A percentile compares a stretch with the other conserved stretches of the same genome.
These are phyloP conservation scores for Gastrolobium bilobum DNA, from an alignment of 306 rosid genomes.

Conservation along the genomic window DNA sequence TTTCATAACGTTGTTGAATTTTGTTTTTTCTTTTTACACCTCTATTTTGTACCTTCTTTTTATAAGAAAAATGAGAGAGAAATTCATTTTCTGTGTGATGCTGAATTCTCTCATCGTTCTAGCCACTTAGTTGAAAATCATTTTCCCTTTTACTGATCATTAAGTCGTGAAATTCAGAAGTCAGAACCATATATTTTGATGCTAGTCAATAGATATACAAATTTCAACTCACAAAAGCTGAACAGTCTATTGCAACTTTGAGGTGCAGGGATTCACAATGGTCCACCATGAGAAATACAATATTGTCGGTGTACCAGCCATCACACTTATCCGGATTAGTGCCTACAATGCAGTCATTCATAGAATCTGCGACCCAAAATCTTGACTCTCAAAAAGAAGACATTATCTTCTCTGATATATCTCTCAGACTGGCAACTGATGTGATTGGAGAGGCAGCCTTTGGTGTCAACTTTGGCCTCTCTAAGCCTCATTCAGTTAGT, in stretches of 20 bases:
- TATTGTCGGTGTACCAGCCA: slow-evolving; percentile 83
- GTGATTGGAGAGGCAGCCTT: slow-evolving; percentile 90
- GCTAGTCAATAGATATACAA: background rate
- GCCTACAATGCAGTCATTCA: slow-evolving; percentile 85
- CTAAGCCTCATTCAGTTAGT: slow-evolving; percentile 57
- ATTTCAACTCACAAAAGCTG: slow-evolving; percentile 13
- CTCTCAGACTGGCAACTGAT: slow-evolving; percentile 84
- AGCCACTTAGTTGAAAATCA: slow-evolving; percentile 38
- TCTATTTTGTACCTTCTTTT: no score
- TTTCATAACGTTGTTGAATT: no score
- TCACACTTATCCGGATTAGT: slow-evolving; percentile 76
- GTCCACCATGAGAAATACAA: slow-evolving; percentile 87
- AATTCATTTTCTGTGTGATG: background rate
- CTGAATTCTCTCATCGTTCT: slow-evolving; percentile 9
- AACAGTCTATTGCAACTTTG: slow-evolving; percentile 41
- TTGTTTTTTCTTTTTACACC: no score
- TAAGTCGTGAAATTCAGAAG: background rate
- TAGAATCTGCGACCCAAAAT: slow-evolving; percentile 75
- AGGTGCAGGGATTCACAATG: slow-evolving; percentile 84
- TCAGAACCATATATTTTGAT: background rate
- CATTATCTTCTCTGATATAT: slow-evolving; percentile 69
- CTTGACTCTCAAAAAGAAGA: slow-evolving; percentile 67
- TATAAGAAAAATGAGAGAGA: no score
- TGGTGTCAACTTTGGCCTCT: slow-evolving; percentile 89
- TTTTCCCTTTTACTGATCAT: slow-evolving; percentile 22